These are phyloP conservation scores for Sechiopsis laciniata DNA, from an alignment of 306 rosid species.

Conservation along the genomic window DNA sequence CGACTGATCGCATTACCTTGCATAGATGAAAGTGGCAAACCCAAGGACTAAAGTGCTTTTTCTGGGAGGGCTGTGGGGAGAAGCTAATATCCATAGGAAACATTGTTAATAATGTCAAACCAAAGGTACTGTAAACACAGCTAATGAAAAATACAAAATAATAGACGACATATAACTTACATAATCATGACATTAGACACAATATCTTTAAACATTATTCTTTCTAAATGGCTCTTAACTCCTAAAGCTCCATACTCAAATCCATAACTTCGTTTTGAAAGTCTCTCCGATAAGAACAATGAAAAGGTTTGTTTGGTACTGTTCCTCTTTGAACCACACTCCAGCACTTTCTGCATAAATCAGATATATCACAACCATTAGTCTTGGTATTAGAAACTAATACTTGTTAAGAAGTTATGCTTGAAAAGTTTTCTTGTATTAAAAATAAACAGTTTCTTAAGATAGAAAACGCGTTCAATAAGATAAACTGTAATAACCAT, in stretches of 20 bases:
- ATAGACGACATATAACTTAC: slow-evolving; percentile 26
- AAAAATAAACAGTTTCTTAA: neutral
- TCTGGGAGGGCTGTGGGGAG: slow-evolving; percentile 41
- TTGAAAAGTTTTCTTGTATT: neutral
- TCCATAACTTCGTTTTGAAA: slow-evolving; percentile 60
- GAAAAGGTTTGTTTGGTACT: slow-evolving; percentile 49
- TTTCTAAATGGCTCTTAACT: slow-evolving; percentile 69
- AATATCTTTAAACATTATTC: slow-evolving; percentile 51
- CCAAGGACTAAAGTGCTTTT: slow-evolving; percentile 62
- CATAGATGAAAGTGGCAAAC: slow-evolving; percentile 74
- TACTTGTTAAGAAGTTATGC: neutral
- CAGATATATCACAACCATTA: slow-evolving; percentile 20
- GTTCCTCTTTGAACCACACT: slow-evolving; percentile 69
- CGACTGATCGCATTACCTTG: slow-evolving; percentile 36
- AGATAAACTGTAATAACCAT: neutral
- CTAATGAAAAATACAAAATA: neutral
- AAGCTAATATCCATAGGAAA: slow-evolving; percentile 31
- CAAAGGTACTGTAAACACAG: slow-evolving; percentile 11
- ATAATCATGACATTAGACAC: slow-evolving; percentile 68
- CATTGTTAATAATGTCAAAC: slow-evolving; percentile 18
- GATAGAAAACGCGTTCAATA: neutral
- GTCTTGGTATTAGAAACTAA: slow-evolving; percentile 11
- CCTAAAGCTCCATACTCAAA: slow-evolving; percentile 79
- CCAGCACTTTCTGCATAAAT: slow-evolving; percentile 51
- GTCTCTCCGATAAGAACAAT: slow-evolving; percentile 58